Conservation (phyloP, 1,139 yeast species). For the Taphrina deformans region DNA sequence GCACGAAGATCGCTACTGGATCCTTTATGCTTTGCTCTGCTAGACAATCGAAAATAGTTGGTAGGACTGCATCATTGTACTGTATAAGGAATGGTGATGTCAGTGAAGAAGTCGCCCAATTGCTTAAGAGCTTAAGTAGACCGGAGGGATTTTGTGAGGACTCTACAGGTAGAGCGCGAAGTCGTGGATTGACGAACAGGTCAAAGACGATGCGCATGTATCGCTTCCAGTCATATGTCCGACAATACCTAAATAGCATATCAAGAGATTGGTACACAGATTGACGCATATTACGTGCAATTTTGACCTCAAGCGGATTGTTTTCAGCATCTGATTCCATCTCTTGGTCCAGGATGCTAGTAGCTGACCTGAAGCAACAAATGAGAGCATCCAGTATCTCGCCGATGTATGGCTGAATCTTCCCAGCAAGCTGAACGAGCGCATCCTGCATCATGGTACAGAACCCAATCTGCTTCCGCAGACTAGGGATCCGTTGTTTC, state of each 20-base stretch:
- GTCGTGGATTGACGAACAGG: constrained; percentile 63
- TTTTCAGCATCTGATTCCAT: constrained; percentile 32
- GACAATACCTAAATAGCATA: constrained; percentile 41
- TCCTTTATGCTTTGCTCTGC: constrained; percentile 39
- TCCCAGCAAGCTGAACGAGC: constrained; percentile 62
- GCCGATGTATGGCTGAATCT: constrained; percentile 54
- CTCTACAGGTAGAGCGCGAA: constrained; percentile 66
- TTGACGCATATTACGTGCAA: constrained; percentile 43
- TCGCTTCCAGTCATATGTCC: constrained; percentile 56
- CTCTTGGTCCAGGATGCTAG: constrained; percentile 41
- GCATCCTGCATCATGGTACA: constrained; percentile 67
- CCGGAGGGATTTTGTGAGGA: constrained; percentile 84
- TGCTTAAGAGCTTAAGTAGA: constrained; percentile 63
- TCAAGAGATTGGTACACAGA: constrained; percentile 45
- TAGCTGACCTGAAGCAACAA: constrained; percentile 57
- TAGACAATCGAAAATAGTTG: constrained; percentile 54
- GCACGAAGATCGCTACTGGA: constrained; percentile 34
- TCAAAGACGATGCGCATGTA: constrained; percentile 57
- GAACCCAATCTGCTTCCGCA: constrained; percentile 69
- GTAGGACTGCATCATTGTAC: constrained; percentile 59
- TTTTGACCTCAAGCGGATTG: constrained; percentile 38
- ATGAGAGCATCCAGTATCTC: constrained; percentile 62
- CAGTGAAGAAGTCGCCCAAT: constrained; percentile 58
- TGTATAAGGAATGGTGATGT: constrained; percentile 55
- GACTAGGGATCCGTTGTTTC: constrained; percentile 35